Percentiles rank a stretch among this genome's conserved stretches.
Conservation (phyloP, 2,329 filamentous ascomycete genomes). For the Byssochlamys sp. region DNA sequence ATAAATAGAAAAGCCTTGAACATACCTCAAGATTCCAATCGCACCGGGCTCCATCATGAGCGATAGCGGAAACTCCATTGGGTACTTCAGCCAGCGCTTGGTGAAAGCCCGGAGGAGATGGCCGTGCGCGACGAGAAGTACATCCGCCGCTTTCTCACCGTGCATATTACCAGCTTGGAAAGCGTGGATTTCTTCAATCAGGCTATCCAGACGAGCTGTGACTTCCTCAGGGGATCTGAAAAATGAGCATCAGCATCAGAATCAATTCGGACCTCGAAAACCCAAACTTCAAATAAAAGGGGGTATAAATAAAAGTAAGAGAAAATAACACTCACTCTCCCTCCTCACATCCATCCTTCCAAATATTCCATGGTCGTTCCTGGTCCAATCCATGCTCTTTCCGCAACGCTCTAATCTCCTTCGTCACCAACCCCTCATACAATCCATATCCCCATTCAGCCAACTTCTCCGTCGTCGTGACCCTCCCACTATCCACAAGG, state of each 20-base stretch:
- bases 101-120: conserved; percentile 39
- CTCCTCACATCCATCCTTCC: conserved; percentile 49
- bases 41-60: conserved; percentile 40
- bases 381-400: conserved; percentile 40
- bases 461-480: conserved; percentile 44
- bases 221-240: conserved; percentile 27
- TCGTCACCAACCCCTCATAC: conserved; percentile 49
- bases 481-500: conserved; percentile 18
- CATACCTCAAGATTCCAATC: conserved; percentile 32
- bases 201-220: conserved; percentile 31
- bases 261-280: not conserved
- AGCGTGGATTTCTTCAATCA: conserved; percentile 33
- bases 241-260: conserved; percentile 1
- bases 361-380: conserved; percentile 47
- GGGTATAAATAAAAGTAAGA: not conserved
- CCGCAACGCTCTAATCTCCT: conserved; percentile 42
- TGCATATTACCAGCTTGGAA: conserved; percentile 34
- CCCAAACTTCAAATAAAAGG: not conserved
- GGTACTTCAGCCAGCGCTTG: conserved; percentile 38
- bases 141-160: conserved; percentile 29
- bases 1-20: not conserved
- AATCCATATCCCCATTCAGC: conserved; percentile 55
- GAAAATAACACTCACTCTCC: conserved; percentile 38
- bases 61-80: conserved; percentile 31
- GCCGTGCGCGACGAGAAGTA: conserved; percentile 35